These are phyloP conservation scores for Erodium texanum DNA, from an alignment of 441 rosid species.

Conservation along the genomic window DNA sequence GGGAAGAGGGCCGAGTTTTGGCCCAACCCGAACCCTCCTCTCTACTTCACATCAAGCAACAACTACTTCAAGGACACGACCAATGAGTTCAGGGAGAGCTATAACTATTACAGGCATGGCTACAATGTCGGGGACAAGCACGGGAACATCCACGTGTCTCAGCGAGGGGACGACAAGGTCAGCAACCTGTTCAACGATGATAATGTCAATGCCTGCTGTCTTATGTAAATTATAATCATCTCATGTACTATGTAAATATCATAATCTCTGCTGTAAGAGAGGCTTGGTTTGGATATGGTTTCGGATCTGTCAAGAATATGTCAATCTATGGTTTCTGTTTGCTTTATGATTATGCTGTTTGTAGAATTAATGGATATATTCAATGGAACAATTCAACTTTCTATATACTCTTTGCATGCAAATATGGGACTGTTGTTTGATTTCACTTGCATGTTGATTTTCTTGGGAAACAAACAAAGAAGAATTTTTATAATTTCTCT, in stretches of 20 bases:
- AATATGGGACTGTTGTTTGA: not conserved
- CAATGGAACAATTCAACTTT: not conserved
- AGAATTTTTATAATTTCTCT: not conserved
- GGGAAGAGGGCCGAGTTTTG: slow-evolving; percentile 93
- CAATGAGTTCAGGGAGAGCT: slow-evolving; percentile 71
- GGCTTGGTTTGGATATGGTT: not conserved
- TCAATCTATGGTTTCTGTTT: not conserved
- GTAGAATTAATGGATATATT: slow-evolving; percentile 1
- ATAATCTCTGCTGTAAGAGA: not conserved
- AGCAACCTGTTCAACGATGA: slow-evolving; percentile 94
- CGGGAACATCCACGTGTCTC: slow-evolving; percentile 59
- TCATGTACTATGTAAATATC: not conserved
- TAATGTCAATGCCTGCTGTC: slow-evolving; percentile 74
- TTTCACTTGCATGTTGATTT: not conserved
- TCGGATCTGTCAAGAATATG: too few relatives aligned
- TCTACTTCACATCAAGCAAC: slow-evolving; percentile 68
- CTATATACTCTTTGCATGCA: not conserved
- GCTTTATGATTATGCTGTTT: not conserved
- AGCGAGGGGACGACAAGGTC: slow-evolving; percentile 79
- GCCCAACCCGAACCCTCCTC: slow-evolving; percentile 80
- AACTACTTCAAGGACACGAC: slow-evolving; percentile 74
- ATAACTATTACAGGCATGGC: slow-evolving; percentile 79
- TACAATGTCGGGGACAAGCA: slow-evolving; percentile 65
- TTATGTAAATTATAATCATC: slow-evolving; percentile 40
- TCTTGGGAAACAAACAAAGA: not conserved